Conservation (phyloP, 345 rosid species). For the Theobroma cacao region DNA sequence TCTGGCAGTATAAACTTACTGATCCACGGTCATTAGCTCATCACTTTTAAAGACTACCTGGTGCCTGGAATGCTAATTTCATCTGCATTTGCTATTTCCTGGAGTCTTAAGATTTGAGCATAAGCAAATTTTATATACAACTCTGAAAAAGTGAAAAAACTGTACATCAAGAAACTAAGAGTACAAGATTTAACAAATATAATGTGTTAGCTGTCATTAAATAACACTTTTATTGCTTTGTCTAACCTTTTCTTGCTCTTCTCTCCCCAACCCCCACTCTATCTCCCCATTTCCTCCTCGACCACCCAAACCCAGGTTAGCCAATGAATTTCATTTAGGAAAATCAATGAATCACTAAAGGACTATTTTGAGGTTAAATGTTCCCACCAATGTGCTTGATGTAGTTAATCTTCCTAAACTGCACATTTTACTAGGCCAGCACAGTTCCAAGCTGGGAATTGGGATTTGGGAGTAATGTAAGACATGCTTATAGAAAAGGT, state of each 20-base stretch:
- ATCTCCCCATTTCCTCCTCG: not conserved
- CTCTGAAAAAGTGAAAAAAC: not conserved
- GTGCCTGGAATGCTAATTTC: not conserved
- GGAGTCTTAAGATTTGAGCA: not conserved
- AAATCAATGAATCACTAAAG: not conserved
- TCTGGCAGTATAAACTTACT: not conserved
- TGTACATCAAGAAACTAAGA: not conserved
- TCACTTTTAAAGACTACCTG: not conserved
- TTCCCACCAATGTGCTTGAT: not conserved
- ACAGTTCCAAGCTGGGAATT: not conserved
- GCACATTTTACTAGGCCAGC: not conserved
- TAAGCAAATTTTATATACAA: not conserved
- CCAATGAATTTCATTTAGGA: not conserved
- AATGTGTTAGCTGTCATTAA: no score
- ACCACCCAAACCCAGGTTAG: not conserved
- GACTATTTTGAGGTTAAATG: not conserved
- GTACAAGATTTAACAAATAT: not conserved
- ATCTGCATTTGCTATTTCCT: not conserved
- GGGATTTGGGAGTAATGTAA: not conserved
- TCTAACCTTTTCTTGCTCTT: not conserved
- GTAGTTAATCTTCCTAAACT: not conserved
- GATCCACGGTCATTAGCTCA: not conserved
- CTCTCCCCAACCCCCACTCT: not conserved
- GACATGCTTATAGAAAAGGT: not conserved
- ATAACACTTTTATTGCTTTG: no score